Evolutionary conservation across 2,329 filamentous ascomycete species (phyloP).

Genomic region (Parasarocladium wereldwijsianum): DNA sequence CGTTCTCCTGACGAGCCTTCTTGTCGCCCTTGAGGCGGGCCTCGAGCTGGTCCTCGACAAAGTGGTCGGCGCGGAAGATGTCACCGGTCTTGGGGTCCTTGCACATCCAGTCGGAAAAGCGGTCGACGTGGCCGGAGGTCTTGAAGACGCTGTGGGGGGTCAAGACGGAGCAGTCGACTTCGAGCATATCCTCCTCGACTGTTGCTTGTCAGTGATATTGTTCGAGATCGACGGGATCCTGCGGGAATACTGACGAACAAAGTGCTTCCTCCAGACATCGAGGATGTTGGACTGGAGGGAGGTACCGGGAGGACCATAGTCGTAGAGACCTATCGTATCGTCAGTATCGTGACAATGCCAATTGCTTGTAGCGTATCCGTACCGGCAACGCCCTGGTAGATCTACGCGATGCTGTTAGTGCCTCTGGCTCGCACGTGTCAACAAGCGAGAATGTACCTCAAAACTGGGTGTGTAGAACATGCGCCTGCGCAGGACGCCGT

Average conservation of each 20-base stretch:
- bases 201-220: too few relatives aligned
- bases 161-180: slow-evolving; percentile 86
- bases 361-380: not conserved
- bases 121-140: slow-evolving; percentile 92
- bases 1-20: slow-evolving; percentile 72
- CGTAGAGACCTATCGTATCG: slow-evolving; percentile 44
- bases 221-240: not conserved
- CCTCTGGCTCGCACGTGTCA: not conserved
- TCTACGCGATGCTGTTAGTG: slow-evolving; percentile 19
- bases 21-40: slow-evolving; percentile 77
- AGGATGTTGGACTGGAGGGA: slow-evolving; percentile 77
- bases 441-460: slow-evolving; percentile 28
- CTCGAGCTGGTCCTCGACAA: slow-evolving; percentile 90
- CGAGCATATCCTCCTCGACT: slow-evolving; percentile 84
- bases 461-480: slow-evolving; percentile 93
- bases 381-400: slow-evolving; percentile 78
- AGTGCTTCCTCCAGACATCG: slow-evolving; percentile 85
- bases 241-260: slow-evolving; percentile 34
- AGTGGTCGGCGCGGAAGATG: slow-evolving; percentile 88
- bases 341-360: not conserved
- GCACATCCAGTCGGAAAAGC: slow-evolving; percentile 99
- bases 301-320: slow-evolving; percentile 84
- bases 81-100: slow-evolving; percentile 97
- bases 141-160: slow-evolving; percentile 91
- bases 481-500: slow-evolving; percentile 73